phyloP scores from a whole-genome alignment of 192 early-diverging fungal genomes.

The Dissophora ornata region DNA sequence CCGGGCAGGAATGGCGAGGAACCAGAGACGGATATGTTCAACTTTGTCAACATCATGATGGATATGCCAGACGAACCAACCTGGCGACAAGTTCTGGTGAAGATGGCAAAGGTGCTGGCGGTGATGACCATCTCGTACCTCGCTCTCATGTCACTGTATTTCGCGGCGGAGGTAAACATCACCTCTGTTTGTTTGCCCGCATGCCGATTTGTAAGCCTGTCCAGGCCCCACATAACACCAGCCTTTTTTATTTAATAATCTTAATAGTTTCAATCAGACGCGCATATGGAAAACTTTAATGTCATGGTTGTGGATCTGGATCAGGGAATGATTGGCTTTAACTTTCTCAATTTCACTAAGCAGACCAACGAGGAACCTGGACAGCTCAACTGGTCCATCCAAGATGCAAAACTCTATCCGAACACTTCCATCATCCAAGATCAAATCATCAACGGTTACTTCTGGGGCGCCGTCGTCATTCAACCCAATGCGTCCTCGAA shows the following conservation, averaged over 20 bases:
- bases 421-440: slow-evolving; percentile 7
- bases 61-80: slow-evolving; percentile 34
- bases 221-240: not conserved
- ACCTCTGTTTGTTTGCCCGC: not conserved
- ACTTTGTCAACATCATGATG: slow-evolving; percentile 47
- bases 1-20: slow-evolving; percentile 41
- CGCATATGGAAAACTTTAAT: slow-evolving; percentile 24
- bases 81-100: slow-evolving; percentile 22
- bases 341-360: slow-evolving; percentile 26
- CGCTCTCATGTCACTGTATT: slow-evolving; percentile 42
- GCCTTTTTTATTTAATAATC: too few species aligned
- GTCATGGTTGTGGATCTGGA: slow-evolving; percentile 46
- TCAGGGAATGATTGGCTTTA: slow-evolving; percentile 26
- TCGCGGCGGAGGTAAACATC: slow-evolving; percentile 41
- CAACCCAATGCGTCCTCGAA: slow-evolving; percentile 32
- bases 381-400: slow-evolving; percentile 27
- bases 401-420: not conserved
- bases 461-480: slow-evolving; percentile 44
- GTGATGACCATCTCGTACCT: slow-evolving; percentile 45
- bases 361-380: slow-evolving; percentile 15
- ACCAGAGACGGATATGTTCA: slow-evolving; percentile 51
- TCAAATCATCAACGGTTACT: slow-evolving; percentile 19
- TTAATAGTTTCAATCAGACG: slow-evolving; percentile 25
- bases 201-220: not conserved
- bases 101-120: slow-evolving; percentile 31